phyloP scores from a whole-genome alignment of 495 filamentous ascomycete genomes.

The Penicillium verhagenii region DNA sequence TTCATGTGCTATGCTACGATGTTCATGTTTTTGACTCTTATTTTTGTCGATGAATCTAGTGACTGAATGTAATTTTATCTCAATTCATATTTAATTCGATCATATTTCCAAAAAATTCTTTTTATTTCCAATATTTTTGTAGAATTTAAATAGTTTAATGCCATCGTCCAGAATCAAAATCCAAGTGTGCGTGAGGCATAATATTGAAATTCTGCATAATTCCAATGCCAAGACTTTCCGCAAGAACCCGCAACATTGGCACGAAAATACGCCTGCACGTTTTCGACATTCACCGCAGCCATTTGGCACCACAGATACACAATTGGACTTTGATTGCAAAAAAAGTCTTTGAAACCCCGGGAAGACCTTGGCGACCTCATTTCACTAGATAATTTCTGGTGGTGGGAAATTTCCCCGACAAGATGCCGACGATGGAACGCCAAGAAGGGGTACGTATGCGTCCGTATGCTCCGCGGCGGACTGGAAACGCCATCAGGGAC shows the following conservation, averaged over 20 bases:
- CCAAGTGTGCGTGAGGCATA: too few species aligned
- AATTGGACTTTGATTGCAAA: neutral
- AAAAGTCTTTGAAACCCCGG: neutral
- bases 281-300: neutral
- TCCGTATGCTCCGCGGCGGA: neutral
- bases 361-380: neutral
- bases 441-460: conserved; percentile 15
- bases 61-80: conserved; percentile 16
- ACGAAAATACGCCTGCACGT: neutral
- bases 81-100: conserved; percentile 3
- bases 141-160: too few species aligned
- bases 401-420: neutral
- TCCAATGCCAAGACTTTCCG: neutral
- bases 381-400: neutral
- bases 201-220: too few species aligned
- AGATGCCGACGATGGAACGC: neutral
- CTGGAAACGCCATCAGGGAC: neutral
- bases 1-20: conserved; percentile 2
- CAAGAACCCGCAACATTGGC: neutral
- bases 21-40: conserved; percentile 4
- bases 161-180: too few species aligned
- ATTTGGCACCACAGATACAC: neutral
- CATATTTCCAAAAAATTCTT: neutral
- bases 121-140: neutral
- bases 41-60: conserved; percentile 6